Base-by-base conservation (phyloP, 352 stramenopile genomes). In the Phytophthora sojae region DNA sequence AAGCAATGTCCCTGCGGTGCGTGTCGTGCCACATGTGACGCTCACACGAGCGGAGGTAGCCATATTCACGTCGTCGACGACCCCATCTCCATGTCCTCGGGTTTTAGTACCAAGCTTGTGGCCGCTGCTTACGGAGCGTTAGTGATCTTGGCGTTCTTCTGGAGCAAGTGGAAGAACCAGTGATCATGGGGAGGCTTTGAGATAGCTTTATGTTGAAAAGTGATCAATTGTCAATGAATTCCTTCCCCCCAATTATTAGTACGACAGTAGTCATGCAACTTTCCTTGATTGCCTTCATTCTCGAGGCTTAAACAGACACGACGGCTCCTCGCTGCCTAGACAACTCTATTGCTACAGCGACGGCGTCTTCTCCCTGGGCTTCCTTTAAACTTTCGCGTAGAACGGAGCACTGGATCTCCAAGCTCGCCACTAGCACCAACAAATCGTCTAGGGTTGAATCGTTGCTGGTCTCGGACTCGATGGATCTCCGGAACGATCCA, bases 1-100 rank as follows among this genome's bases (percentile, higher is more conserved):
- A 93, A 93, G 67, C 85, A 94, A 61, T 96, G 88, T 67, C 88
- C 88, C 1, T 96, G 88, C 54, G 85, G 85, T 25, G 76, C 88
- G 1, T 96, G 88, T 42, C 83, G 82, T 25, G 73, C 73, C 5
- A 92, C 88, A 30, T 96, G 88, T 64, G 83, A 92, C 50, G 73
- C 82, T 4, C 79, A 86, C 53, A 54, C 67, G 11, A 64, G 68
- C 45, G 74, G 68, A 11, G 58, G 58, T n/a, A 75, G 80, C 56
- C 62, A 77, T 35, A 85, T 91, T 65, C 73, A 83, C 47, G 67
- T 92, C 15, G 73, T 87, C 4, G 72, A 83, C n/a, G 71, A 93
- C 51, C 88, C 88, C 4, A 94, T 94, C 65, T 89, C 83, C 21
- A 55, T 93, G 15, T 70, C 86, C 21, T 71, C 89, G 23, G 88